Evolutionary conservation across 768 basidiomycete genomes (phyloP).

Genomic region (Macrolepiota fuliginosa): DNA sequence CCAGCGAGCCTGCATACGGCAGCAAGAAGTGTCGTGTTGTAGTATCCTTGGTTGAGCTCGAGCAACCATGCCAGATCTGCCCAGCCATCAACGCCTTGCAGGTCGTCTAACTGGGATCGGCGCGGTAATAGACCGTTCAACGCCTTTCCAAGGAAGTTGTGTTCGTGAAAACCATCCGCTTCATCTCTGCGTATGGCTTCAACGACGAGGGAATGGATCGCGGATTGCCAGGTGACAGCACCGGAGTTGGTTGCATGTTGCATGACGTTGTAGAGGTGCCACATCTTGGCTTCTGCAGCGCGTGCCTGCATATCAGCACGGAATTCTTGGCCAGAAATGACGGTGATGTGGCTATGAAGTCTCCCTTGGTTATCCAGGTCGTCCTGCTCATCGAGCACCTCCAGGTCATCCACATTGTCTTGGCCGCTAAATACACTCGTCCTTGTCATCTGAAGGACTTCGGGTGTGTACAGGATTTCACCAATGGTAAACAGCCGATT

Average conservation of each 20-base stretch:
- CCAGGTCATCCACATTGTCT: not conserved
- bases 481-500: conserved; percentile 10
- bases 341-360: not conserved
- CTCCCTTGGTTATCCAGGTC: not conserved
- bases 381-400: not conserved
- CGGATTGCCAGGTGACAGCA: conserved; percentile 18
- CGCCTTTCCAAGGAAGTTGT: conserved; percentile 21
- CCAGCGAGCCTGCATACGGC: conserved; percentile 19
- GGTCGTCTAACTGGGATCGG: conserved; percentile 15
- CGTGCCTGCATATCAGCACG: conserved; percentile 6
- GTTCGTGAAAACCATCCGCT: conserved; percentile 12
- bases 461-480: conserved; percentile 3
- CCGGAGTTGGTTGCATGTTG: conserved; percentile 19
- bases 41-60: conserved; percentile 25
- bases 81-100: conserved; percentile 19
- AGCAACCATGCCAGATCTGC: conserved; percentile 24
- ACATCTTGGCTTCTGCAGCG: conserved; percentile 10
- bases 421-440: no score
- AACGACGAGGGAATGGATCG: conserved; percentile 22
- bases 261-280: conserved; percentile 22
- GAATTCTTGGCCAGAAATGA: conserved; percentile 1
- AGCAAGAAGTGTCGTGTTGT: conserved; percentile 23
- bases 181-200: conserved; percentile 23
- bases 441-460: conserved; percentile 8
- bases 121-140: conserved; percentile 24